Base-by-base conservation (phyloP, 306 rosid genomes). In the Rubus idaeus region DNA sequence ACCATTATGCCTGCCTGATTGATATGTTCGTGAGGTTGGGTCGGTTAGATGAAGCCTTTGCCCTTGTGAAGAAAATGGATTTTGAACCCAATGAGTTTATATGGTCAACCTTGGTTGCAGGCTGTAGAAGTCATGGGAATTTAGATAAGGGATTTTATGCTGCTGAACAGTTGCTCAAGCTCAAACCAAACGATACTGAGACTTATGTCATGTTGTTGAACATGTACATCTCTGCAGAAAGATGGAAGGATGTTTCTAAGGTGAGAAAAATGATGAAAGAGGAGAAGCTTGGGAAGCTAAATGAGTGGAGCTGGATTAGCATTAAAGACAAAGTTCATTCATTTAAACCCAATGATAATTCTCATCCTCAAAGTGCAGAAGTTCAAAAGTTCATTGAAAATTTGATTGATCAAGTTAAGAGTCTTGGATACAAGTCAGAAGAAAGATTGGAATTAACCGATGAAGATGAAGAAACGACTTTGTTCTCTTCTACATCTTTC, bases 241-340 rank as follows among this genome's bases (percentile, higher is more conserved):
- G 88, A 80, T 87, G 81, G 78, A 78, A 86, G 74, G 95, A 92
- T 78, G 96, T 88, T 83, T 84, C 90, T 39, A 84, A 71, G 69
- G 91, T 95, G 83, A 90, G 82, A 79, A 86, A 88, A 78, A 55
- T 85, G 80, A 95, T 92, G 98, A 79, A 78, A 86, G 92, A 90
- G 42, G 86, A 95, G 83, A 83, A 82, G 70, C 73, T 88, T 60
- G 88, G 82, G 68, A 86, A 89, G 46, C 74, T 92, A 50, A 76
- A 82, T 56, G 97, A 95, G 79, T 95, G 91, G 95, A 95, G 98
- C 86, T 87, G 97, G 97, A 89, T 95, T 81, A 89, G 88, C 87
- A 87, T 90, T 75, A 90, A 84, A 75, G 86, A 89, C 61, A 90
- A 61, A 88, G 87, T 90, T 35, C 83, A 87, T 81, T 90, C 92